A percentile compares a stretch with the other conserved stretches of the same genome.
These are phyloP conservation scores for Gentiana macrophylla DNA, from an alignment of 257 asterid genomes.

Conservation along the genomic window DNA sequence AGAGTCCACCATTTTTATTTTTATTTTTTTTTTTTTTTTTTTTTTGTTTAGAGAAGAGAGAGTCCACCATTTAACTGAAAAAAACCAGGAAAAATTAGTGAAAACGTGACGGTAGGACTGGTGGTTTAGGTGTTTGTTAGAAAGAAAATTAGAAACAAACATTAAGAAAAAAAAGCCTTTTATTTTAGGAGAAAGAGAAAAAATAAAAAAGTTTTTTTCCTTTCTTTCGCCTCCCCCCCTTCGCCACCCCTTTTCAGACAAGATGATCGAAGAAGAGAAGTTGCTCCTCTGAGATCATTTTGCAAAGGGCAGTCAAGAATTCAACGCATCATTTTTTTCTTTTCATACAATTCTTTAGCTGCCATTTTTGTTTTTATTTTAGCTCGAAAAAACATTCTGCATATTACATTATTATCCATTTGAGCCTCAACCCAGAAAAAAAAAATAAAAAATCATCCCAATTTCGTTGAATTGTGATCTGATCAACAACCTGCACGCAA, in stretches of 20 bases:
- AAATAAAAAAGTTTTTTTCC: conserved; percentile 24
- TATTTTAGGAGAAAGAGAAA: conserved; percentile 32
- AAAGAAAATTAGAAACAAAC: neutral
- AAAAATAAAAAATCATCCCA: neutral
- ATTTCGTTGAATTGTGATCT: neutral
- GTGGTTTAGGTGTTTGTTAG: neutral
- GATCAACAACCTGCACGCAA: conserved; percentile 7
- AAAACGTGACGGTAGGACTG: conserved; percentile 1
- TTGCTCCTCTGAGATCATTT: conserved; percentile 84
- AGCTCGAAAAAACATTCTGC: neutral
- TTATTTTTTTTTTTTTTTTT: no score
- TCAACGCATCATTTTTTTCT: neutral
- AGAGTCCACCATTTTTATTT: no score
- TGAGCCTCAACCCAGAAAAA: no score
- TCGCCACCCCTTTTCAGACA: conserved; percentile 41
- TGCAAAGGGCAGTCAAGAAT: conserved; percentile 55
- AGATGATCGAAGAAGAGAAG: conserved; percentile 79
- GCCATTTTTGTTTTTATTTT: conserved; percentile 9
- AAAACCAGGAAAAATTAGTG: neutral
- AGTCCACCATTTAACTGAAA: no score
- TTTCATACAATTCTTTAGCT: conserved; percentile 5
- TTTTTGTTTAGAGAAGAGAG: no score
- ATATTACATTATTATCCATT: neutral
- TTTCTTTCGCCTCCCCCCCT: conserved; percentile 16
- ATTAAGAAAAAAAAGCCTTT: conserved; percentile 5